Percentiles rank a stretch among this genome's conserved stretches.
Conservation (phyloP, 1,139 yeast genomes). For the Kluyveromyces sp. region DNA sequence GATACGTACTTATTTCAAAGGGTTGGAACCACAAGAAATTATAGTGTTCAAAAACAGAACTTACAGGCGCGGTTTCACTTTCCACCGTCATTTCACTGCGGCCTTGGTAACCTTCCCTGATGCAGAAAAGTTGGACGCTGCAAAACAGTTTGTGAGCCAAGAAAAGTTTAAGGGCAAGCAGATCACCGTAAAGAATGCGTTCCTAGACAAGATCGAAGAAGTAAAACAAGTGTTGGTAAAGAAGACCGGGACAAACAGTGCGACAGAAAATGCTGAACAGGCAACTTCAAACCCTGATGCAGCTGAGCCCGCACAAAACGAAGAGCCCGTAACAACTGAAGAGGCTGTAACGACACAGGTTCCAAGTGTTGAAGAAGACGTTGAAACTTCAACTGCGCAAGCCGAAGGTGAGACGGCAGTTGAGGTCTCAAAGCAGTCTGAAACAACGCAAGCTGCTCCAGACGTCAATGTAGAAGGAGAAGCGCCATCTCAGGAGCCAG, state of each 20-base stretch:
- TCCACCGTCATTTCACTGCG: constrained; percentile 34
- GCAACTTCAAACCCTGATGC: neutral
- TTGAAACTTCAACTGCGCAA: neutral
- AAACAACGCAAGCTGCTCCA: neutral
- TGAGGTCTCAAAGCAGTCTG: neutral
- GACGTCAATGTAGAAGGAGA: too few relatives aligned
- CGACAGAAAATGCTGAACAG: neutral
- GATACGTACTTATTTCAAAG: constrained; percentile 38
- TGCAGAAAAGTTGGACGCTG: constrained; percentile 36
- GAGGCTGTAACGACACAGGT: neutral
- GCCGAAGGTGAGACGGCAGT: neutral
- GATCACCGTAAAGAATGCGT: constrained; percentile 37
- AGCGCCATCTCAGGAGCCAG: too few relatives aligned
- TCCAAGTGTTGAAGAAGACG: neutral
- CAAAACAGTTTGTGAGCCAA: constrained; percentile 37
- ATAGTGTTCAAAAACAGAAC: constrained; percentile 38
- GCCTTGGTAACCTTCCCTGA: constrained; percentile 49
- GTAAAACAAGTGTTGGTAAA: constrained; percentile 33
- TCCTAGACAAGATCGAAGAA: constrained; percentile 36
- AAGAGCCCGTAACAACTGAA: neutral
- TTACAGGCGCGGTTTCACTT: constrained; percentile 24
- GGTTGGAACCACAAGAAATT: constrained; percentile 41
- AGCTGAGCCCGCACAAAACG: neutral
- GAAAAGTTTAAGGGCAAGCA: constrained; percentile 30
- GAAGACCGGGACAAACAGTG: constrained; percentile 2